These are phyloP conservation scores for Hypoxylon trugodes DNA, from an alignment of 495 filamentous ascomycete genomes.

Conservation along the genomic window DNA sequence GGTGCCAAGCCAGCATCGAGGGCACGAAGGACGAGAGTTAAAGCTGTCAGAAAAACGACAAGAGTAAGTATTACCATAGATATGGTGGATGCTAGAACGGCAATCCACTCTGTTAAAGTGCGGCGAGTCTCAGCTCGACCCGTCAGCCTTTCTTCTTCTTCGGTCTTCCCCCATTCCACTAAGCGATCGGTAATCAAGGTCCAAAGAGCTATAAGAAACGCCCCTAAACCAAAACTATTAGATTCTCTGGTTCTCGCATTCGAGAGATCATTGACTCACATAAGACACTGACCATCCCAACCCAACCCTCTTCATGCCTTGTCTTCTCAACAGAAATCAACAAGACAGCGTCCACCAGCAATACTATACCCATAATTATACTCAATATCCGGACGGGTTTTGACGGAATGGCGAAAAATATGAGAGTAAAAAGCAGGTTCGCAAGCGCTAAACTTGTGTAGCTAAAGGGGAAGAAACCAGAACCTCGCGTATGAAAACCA, in stretches of 20 bases:
- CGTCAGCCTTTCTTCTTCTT: conserved; percentile 92
- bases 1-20: conserved; percentile 74
- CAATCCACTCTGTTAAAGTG: conserved; percentile 81
- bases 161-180: conserved; percentile 87
- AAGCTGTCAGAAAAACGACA: conserved; percentile 75
- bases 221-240: conserved; percentile 63
- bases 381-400: conserved; percentile 75
- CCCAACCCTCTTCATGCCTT: conserved; percentile 86
- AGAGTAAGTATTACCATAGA: conserved; percentile 70
- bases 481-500: conserved; percentile 82
- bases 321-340: conserved; percentile 76
- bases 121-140: conserved; percentile 88
- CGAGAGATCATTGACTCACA: conserved; percentile 63
- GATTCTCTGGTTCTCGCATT: conserved; percentile 16
- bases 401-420: conserved; percentile 88
- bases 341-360: conserved; percentile 80
- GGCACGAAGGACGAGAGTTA: conserved; percentile 78
- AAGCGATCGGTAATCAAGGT: conserved; percentile 59
- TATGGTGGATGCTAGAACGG: conserved; percentile 78
- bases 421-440: conserved; percentile 75
- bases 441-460: conserved; percentile 77
- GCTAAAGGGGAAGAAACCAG: conserved; percentile 87
- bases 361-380: conserved; percentile 70
- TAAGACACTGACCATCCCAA: conserved; percentile 82
- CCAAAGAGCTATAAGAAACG: conserved; percentile 56